Percentiles rank a stretch among this genome's conserved stretches.
These are phyloP conservation scores for Paraleonurus japonicus DNA, from an alignment of 257 asterid genomes.

Conservation along the genomic window DNA sequence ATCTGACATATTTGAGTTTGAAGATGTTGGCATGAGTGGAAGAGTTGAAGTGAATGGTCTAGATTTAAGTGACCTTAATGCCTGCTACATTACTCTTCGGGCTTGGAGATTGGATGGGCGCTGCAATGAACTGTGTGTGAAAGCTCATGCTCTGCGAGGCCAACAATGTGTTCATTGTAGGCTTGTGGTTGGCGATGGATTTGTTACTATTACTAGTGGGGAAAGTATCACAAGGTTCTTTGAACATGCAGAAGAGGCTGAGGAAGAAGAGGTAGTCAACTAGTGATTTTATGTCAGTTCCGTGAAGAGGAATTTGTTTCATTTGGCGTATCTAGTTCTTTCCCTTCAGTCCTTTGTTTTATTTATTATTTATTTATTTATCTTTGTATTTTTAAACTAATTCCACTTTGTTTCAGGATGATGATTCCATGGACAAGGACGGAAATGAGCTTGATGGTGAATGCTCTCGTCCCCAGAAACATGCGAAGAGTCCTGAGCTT, in stretches of 20 bases:
- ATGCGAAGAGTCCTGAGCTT: constrained; percentile 99
- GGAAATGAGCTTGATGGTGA: constrained; percentile 90
- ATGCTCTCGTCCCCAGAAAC: constrained; percentile 98
- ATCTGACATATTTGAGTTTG: constrained; percentile 84
- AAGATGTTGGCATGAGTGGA: constrained; percentile 86
- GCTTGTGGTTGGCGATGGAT: constrained; percentile 94
- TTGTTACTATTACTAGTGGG: constrained; percentile 74
- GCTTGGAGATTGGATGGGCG: constrained; percentile 92
- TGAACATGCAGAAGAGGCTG: constrained; percentile 99
- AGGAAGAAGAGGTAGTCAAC: constrained; percentile 94
- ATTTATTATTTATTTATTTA: background rate
- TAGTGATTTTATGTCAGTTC: constrained; percentile 18
- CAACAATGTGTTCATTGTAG: constrained; percentile 91
- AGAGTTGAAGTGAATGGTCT: constrained; percentile 84
- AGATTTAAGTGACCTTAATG: constrained; percentile 72
- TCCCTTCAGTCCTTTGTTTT: constrained; percentile 1
- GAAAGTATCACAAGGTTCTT: constrained; percentile 80
- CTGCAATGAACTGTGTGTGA: constrained; percentile 76
- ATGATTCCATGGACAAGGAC: constrained; percentile 97
- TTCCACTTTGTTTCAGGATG: constrained; percentile 59
- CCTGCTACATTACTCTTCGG: constrained; percentile 89
- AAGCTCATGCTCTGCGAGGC: constrained; percentile 95
- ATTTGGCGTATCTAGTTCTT: constrained; percentile 10
- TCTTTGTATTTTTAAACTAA: constrained; percentile 8
- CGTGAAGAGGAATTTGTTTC: background rate